Evolutionary conservation across 169 alveolate genomes (phyloP), one percentile per base, ranked within the genome.

Genomic region (Plasmodium gallinaceum): DNA sequence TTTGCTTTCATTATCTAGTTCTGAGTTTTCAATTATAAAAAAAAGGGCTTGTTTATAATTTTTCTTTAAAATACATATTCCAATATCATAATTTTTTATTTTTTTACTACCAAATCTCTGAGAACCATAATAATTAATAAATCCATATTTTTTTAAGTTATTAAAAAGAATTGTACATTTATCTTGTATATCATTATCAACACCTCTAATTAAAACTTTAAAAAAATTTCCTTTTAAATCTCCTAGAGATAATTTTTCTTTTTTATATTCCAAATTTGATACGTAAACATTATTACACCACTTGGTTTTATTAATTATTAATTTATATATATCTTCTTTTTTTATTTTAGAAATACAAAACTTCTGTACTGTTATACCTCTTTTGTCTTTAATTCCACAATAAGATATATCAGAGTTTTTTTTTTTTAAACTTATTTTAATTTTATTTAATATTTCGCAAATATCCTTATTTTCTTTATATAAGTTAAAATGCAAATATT

Each of bases 351-450:
- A 74, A 7, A 94, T 92, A 46, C 95, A 94, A 62, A 94, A 88
- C 22, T 90, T 68, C 73, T 97, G 98, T 14, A 96, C 94, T n/a
- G 99, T 97, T 14, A 97, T 95, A 5, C 98, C 99, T 64, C 99
- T 90, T 78, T 96, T 96, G 88, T 97, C 99, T 85, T 97, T 97
- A 87, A 96, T 96, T 57, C 99, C 99, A 4, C 98, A 97, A 46
- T 97, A 90, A 52, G 94, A 96, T 71, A 97, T 92, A 48, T 93
- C 95, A 52, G 96, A 92, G 39, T 94, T 95, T 22, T 93, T 92
- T 52, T 98, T 95, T 61, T 93, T 95, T n/a, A 96, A 78, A 69
- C 93, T 85, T 74, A 96, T 93, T 37, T 98, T 95, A 8, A 97
- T 78, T 95, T 95, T 94, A 78, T 95, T 94, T 9, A 97, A 85